Conservation (phyloP, 106 monocot genomes). For the Vanilla planifolia region DNA sequence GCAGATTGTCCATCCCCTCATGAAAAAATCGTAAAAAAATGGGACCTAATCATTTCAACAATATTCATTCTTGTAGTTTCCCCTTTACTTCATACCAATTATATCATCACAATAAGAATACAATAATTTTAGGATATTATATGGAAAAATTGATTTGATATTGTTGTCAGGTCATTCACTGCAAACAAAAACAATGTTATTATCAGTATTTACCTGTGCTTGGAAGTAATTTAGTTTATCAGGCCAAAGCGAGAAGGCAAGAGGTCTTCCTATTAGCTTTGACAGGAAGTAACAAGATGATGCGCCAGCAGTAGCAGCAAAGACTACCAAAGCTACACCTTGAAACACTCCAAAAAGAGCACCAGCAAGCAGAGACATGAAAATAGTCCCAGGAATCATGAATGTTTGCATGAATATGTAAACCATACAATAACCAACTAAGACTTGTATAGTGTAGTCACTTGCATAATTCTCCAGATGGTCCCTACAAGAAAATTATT, state of each 20-base stretch:
- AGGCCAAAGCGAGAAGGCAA: slow-evolving; percentile 88
- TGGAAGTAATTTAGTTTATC: slow-evolving; percentile 86
- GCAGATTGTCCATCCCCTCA: no score
- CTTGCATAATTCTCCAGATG: slow-evolving; percentile 80
- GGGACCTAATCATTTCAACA: no score
- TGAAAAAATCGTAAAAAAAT: no score
- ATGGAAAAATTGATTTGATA: no score
- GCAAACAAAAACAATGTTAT: no score
- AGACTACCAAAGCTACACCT: slow-evolving; percentile 78
- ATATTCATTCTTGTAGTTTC: no score
- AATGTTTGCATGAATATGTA: slow-evolving; percentile 99
- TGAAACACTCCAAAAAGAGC: slow-evolving; percentile 70
- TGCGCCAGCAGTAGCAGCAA: slow-evolving; percentile 94
- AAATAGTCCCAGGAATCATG: slow-evolving; percentile 99
- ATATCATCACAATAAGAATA: no score
- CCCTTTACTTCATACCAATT: no score
- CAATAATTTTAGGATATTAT: no score
- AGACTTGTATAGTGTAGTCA: slow-evolving; percentile 90
- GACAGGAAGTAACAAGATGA: slow-evolving; percentile 95
- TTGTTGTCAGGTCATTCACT: no score
- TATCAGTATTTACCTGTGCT: slow-evolving; percentile 47
- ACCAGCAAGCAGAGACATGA: slow-evolving; percentile 97
- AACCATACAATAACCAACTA: slow-evolving; percentile 77
- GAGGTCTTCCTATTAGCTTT: slow-evolving; percentile 77
- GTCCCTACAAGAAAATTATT: slow-evolving; percentile 44